These are phyloP conservation scores for Penicillium tannophilum DNA, from an alignment of 495 filamentous ascomycete genomes.

Conservation along the genomic window DNA sequence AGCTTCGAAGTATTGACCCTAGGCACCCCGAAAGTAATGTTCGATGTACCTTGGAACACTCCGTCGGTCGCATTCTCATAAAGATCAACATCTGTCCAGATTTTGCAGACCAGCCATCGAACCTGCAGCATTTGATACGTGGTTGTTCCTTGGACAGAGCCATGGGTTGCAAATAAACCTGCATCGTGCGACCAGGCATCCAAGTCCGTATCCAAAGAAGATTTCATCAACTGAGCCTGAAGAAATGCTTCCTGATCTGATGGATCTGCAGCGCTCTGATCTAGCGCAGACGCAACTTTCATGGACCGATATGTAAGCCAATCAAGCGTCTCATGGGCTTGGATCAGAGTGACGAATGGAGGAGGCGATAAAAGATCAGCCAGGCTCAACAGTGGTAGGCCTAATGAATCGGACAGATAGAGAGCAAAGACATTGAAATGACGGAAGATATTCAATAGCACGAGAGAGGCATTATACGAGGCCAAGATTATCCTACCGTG, in stretches of 20 bases:
- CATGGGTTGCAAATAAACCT: background rate
- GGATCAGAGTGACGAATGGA: background rate
- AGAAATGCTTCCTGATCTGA: background rate
- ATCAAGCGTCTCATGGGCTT: constrained; percentile 5
- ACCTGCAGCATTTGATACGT: background rate
- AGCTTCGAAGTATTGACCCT: background rate
- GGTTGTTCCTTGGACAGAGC: background rate
- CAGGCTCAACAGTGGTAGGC: background rate
- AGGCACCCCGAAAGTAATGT: background rate
- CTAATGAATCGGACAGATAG: background rate
- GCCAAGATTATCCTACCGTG: background rate
- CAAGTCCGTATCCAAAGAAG: background rate
- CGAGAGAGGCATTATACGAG: background rate
- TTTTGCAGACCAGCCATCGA: constrained; percentile 2
- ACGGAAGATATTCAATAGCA: background rate
- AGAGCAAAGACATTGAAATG: background rate
- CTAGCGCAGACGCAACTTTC: background rate
- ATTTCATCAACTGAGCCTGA: background rate
- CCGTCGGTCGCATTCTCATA: background rate
- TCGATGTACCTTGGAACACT: background rate
- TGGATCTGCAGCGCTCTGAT: background rate
- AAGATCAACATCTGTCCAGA: background rate
- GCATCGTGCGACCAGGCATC: background rate
- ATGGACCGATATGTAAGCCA: constrained; percentile 4
- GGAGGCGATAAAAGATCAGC: background rate